Evolutionary conservation across 495 filamentous ascomycete genomes (phyloP), one percentile per base, ranked within the genome.

Genomic region (Podospora tetraspora): DNA sequence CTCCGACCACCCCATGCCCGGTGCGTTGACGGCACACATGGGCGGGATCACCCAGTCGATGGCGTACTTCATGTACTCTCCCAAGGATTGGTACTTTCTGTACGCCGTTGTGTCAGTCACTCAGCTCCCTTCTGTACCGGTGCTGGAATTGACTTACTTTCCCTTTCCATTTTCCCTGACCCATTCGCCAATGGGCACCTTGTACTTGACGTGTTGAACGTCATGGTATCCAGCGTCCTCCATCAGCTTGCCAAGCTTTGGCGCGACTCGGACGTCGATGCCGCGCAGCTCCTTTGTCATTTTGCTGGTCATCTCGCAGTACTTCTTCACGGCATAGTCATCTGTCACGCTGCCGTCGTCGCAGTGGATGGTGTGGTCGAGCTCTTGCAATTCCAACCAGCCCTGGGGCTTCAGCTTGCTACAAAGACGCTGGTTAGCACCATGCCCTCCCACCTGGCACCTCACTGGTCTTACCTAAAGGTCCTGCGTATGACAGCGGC

Each of bases 221-320:
- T 89, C 84, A 23, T 82, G 77, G 71, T 89, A 92, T 0, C 89
- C 87, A 0, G 84, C 78, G 24, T 86, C 86, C 72, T 25, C 78
- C 76, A 74, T 79, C 78, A 19, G 83, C 74, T 57, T 82, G 74
- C 24, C 81, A 76, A 69, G 85, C 78, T 66, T 83, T 65, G 63
- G 83, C 79, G 69, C 84, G 37, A 80, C 73, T 21, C 83, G 76
- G 1, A 86, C 66, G 43, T 86, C 79, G 24, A 82, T 77, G 74
- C 73, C 75, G 61, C 78, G 69, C 7, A 61, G 62, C 1, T 24
- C 62, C 63, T 77, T 68, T 0, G 74, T 34, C 9, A 34, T 74
- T 3, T 73, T 71, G 62, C 64, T 73, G 12, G 81, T 66, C 16
- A 71, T 71, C 6, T 70, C 43, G 12, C 74, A 65, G 68, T 76